Base-by-base conservation (phyloP, 345 rosid genomes). In the Citrus hindsii region DNA sequence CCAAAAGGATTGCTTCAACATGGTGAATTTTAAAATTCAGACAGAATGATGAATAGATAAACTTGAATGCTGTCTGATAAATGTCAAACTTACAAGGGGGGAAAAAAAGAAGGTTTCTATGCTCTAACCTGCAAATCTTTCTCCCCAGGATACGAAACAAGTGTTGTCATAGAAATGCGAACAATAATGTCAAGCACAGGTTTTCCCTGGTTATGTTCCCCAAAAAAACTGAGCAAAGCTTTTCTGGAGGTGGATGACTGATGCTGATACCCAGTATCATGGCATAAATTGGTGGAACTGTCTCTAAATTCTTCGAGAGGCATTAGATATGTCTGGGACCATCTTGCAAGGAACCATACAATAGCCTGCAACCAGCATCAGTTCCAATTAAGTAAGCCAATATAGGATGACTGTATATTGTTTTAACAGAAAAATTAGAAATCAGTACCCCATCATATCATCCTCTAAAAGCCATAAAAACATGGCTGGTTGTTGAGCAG, bases 341-440 rank as follows among this genome's bases (percentile, higher is more conserved):
- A 93, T 88, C 98, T 92, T 69, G 96, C 92, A 82, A 95, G 98
- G 87, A 95, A 93, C 99, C 98, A 95, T 85, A 92, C 80, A 79
- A 95, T 85, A 83, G 98, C 98, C 99, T 95, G 85, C 76, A 87
- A n/a, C 76, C 14, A 35, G 42, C 48, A 88, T 74, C 30, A 37
- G 48, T 13, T 61, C 61, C 71, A 35, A 48, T 27, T 27, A 67
- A 66, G 55, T 60, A 69, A 71, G 75, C 18, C 62, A 64, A 67
- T 5, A 73, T 18, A 55, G 67, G 35, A 40, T 59, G 42, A 66
- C 64, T 24, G 33, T 67, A 33, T n/a, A 71, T 16, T 14, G 73
- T 67, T 67, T 53, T 38, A 19, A 74, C 8, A 60, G 73, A 71
- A 38, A 33, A 24, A 67, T 40, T 30, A 27, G 56, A 66, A 40